These are phyloP conservation scores for Cicer chorassanicum DNA, from an alignment of 306 rosid genomes.

Conservation along the genomic window DNA sequence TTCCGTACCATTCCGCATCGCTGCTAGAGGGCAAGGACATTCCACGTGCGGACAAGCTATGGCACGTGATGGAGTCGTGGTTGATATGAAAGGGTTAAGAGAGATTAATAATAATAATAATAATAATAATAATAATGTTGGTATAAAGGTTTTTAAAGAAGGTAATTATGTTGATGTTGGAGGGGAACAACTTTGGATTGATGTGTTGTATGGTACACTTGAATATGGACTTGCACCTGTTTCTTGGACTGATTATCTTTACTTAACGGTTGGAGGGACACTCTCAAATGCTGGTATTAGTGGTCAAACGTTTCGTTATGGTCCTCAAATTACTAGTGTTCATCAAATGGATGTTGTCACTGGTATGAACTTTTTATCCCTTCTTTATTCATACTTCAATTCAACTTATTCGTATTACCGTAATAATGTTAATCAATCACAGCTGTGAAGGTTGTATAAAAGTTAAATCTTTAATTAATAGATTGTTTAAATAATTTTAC, in stretches of 20 bases:
- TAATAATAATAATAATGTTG: background rate
- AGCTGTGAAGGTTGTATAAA: too few relatives aligned
- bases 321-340: slow-evolving; percentile 76
- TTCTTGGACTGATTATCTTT: slow-evolving; percentile 78
- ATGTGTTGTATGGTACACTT: slow-evolving; percentile 54
- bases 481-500: too few relatives aligned
- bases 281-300: slow-evolving; percentile 82
- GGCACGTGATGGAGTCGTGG: slow-evolving; percentile 69
- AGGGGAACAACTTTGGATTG: slow-evolving; percentile 70
- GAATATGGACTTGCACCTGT: slow-evolving; percentile 66
- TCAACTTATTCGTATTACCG: too few relatives aligned
- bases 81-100: slow-evolving; percentile 56
- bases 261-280: slow-evolving; percentile 75
- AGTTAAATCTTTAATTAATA: too few relatives aligned
- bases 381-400: background rate
- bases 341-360: slow-evolving; percentile 70
- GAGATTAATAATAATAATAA: background rate
- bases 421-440: too few relatives aligned
- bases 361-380: slow-evolving; percentile 48
- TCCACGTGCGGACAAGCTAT: slow-evolving; percentile 77
- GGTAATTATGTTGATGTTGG: slow-evolving; percentile 66
- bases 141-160: slow-evolving; percentile 45
- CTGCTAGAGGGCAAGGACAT: slow-evolving; percentile 77
- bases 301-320: slow-evolving; percentile 70
- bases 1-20: slow-evolving; percentile 53